Evolutionary conservation across 2,329 filamentous ascomycete genomes (phyloP).

Genomic region (Lachnellula subtilissima): DNA sequence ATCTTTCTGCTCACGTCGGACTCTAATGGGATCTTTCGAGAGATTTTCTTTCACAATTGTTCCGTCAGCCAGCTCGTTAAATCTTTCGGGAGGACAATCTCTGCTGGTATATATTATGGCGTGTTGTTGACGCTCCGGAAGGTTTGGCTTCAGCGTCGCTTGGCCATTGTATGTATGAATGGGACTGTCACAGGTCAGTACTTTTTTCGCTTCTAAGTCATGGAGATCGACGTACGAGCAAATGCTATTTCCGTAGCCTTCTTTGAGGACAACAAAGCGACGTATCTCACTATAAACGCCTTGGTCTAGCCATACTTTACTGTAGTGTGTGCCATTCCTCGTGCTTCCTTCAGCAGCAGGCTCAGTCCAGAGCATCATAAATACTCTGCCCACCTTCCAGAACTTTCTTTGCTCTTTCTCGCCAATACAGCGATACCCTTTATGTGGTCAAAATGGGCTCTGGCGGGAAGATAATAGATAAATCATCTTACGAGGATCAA

Average conservation of each 20-base stretch:
- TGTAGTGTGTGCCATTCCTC: conserved; percentile 12
- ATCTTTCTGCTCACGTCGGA: conserved; percentile 9
- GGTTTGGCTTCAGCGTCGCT: conserved; percentile 22
- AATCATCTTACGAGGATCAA: conserved; percentile 6
- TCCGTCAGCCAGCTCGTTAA: conserved; percentile 5
- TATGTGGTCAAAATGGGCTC: not conserved
- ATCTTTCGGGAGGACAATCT: conserved; percentile 7
- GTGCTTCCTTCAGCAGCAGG: conserved; percentile 12
- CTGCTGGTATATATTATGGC: conserved; percentile 19
- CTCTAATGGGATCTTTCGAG: conserved; percentile 17
- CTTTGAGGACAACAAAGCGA: conserved; percentile 21
- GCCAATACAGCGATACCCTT: conserved; percentile 16
- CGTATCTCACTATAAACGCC: conserved; percentile 21
- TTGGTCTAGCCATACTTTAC: conserved; percentile 9
- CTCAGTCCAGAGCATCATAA: conserved; percentile 27
- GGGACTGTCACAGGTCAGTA: conserved; percentile 6
- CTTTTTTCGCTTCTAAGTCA: not conserved
- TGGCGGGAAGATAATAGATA: too few species aligned
- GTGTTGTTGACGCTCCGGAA: conserved; percentile 18
- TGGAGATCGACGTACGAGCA: conserved; percentile 19
- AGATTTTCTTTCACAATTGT: conserved; percentile 14
- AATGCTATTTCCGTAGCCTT: conserved; percentile 18
- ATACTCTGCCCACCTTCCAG: conserved; percentile 23
- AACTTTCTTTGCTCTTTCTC: conserved; percentile 16
- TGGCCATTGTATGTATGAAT: conserved; percentile 23